Evolutionary conservation across 331 rosid species (phyloP).

Genomic region (Malus hybrid): DNA sequence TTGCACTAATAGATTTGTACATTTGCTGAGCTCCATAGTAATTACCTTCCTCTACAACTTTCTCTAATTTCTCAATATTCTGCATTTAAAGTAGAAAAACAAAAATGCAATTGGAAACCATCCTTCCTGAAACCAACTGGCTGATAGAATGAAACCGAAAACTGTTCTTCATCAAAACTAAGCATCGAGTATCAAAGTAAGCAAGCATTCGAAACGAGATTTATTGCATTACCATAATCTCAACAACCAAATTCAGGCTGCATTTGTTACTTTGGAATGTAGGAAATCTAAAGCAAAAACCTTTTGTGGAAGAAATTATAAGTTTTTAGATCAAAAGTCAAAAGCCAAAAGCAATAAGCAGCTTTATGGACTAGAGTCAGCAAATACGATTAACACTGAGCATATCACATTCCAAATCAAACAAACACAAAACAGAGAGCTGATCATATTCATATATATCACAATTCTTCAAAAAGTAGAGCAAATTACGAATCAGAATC

Average conservation of each 20-base stretch:
- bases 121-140: not conserved
- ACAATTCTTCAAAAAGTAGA: not conserved
- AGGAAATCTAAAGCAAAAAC: not conserved
- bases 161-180: not conserved
- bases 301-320: not conserved
- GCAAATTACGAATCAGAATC: not conserved
- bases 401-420: not conserved
- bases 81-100: constrained; percentile 28
- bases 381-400: not conserved
- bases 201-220: not conserved
- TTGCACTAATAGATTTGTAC: constrained; percentile 86
- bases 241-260: not conserved
- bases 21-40: constrained; percentile 94
- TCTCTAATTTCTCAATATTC: constrained; percentile 75
- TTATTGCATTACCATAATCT: not conserved
- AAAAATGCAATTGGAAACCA: not conserved
- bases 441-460: not conserved
- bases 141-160: not conserved
- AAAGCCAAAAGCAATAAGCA: not conserved
- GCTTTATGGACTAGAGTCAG: not conserved
- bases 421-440: not conserved
- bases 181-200: no score
- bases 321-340: not conserved
- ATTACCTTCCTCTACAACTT: constrained; percentile 66
- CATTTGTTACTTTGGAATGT: not conserved